Conservation (phyloP, 306 rosid species). For the Oemleria cerasiformis region DNA sequence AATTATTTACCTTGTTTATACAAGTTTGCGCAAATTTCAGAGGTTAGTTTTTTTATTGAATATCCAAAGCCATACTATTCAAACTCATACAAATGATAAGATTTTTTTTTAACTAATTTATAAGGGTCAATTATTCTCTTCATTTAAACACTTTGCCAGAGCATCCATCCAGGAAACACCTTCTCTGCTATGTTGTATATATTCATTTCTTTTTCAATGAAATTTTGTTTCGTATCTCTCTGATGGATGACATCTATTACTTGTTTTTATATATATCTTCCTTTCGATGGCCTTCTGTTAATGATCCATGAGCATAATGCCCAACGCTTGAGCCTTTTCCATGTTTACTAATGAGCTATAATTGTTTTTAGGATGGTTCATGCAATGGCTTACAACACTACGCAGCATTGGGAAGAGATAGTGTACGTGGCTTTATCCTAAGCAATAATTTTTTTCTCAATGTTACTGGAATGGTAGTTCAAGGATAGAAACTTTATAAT, state of each 20-base stretch:
- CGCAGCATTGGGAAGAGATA: constrained; percentile 84
- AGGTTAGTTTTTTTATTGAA: background rate
- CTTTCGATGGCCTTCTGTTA: background rate
- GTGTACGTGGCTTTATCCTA: constrained; percentile 43
- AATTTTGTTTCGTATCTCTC: too few species aligned
- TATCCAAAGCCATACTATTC: background rate
- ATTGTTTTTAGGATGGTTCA: constrained; percentile 71
- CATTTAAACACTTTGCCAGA: too few species aligned
- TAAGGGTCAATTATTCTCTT: background rate
- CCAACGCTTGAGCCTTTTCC: background rate
- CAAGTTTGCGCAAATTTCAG: background rate
- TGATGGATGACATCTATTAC: background rate
- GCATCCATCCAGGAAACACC: too few species aligned
- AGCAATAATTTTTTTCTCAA: background rate
- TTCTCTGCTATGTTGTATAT: too few species aligned
- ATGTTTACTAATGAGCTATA: constrained; percentile 20
- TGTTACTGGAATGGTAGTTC: background rate
- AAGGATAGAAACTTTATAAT: background rate
- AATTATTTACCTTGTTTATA: constrained; percentile 19
- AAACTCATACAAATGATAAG: background rate
- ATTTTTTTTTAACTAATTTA: background rate
- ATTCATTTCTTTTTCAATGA: too few species aligned
- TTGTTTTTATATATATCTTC: background rate
- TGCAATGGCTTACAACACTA: constrained; percentile 94
- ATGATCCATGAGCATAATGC: constrained; percentile 3